Base-by-base conservation (phyloP, 202 grass and related monocot genomes). In the Setaria italica region DNA sequence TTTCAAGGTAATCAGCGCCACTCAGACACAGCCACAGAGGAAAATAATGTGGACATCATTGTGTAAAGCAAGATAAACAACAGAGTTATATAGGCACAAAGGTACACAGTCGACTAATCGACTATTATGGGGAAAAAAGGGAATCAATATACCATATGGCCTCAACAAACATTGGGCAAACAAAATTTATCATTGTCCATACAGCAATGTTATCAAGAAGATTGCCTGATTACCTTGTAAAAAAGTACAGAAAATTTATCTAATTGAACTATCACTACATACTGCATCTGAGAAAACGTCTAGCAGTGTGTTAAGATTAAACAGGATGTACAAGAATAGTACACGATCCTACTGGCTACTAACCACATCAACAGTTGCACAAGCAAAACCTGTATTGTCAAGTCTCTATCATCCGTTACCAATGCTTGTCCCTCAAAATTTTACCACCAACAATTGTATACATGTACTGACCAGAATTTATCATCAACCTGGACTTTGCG, bases 311-410 rank as follows among this genome's bases (percentile, higher is more conserved):
- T 55, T 49, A 53, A 64, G 33, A 78, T 70, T 70, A 29, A 58
- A 51, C 77, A 82, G 33, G 58, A 85, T 85, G 19, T 85, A 85
- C 86, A 88, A 59, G 20, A 72, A 77, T 21, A 47, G 10, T 70
- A 85, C 47, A 77, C 48, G 47, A 62, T 60, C 19, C 81, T 73
- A 87, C 50, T 62, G 29, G 30, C 62, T 34, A 64, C 62, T 13
- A 56, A 16, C 50, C 76, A 90, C 58, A 81, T 15, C 29, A 80
- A 76, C 70, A 77, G 74, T 46, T 73, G 11, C 16, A 60, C 49
- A 85, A 67, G 58, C 56, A 56, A 71, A 90, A 51, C 15, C 12
- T 79, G 49, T 59, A 62, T 39, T 67, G n/a, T 43, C 45, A 48
- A 72, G 45, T 64, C 30, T 70, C 41, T 25, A 74, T 77, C 82